phyloP scores from a whole-genome alignment of 2,329 filamentous ascomycete genomes.

The Ilyonectria sp. region DNA sequence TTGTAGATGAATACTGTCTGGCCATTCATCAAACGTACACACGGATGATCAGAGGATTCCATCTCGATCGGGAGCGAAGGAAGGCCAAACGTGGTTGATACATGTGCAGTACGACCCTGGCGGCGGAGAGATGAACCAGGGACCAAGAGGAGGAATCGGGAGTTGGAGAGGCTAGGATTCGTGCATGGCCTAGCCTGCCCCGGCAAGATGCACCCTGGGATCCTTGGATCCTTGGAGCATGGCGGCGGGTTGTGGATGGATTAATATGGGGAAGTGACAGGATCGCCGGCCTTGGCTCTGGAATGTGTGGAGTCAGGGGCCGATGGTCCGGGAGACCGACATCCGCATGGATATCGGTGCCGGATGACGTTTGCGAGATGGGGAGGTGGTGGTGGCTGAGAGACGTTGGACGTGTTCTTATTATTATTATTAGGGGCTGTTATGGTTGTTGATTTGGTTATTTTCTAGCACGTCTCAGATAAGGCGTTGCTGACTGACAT shows the following conservation, averaged over 20 bases:
- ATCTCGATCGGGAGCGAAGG: slow-evolving; percentile 1
- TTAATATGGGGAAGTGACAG: slow-evolving; percentile 12
- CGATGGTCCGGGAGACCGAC: slow-evolving; percentile 34
- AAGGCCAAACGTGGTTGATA: neutral
- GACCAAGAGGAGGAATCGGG: neutral
- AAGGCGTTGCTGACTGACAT: neutral
- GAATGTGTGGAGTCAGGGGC: slow-evolving; percentile 29
- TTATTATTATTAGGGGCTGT: neutral
- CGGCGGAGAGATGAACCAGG: slow-evolving; percentile 1
- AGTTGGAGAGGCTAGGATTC: neutral
- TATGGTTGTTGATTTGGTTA: neutral
- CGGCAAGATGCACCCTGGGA: neutral
- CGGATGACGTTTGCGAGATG: neutral
- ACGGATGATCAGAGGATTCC: neutral
- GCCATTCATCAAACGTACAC: slow-evolving; percentile 17
- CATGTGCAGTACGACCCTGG: neutral
- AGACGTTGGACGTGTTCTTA: neutral
- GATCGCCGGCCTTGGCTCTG: slow-evolving; percentile 10
- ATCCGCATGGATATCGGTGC: slow-evolving; percentile 38
- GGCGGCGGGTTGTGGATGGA: neutral
- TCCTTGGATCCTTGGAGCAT: neutral
- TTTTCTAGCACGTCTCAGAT: neutral
- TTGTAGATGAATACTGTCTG: slow-evolving; percentile 21
- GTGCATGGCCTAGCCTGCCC: neutral
- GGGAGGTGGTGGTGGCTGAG: neutral